Evolutionary conservation across 2,329 filamentous ascomycete species (phyloP).

Genomic region (Venturia oleaginea): DNA sequence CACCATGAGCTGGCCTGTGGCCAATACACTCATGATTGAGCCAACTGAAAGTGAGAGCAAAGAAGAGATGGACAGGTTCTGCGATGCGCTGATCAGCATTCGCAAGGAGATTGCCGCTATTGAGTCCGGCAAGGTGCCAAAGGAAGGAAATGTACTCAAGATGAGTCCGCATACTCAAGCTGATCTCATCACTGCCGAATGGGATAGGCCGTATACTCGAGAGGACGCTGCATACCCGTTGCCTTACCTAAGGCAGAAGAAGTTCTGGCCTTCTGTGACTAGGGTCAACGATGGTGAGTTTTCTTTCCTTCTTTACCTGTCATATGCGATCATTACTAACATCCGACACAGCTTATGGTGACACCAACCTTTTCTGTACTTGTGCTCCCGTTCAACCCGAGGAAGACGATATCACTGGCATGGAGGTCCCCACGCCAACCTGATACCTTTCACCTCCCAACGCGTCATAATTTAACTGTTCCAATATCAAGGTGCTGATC

Average conservation of each 20-base stretch:
- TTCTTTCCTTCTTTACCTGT: not conserved
- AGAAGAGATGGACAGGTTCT: slow-evolving; percentile 87
- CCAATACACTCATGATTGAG: slow-evolving; percentile 96
- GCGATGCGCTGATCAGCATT: slow-evolving; percentile 80
- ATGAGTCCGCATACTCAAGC: slow-evolving; percentile 78
- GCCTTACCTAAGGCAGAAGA: slow-evolving; percentile 79
- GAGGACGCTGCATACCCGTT: slow-evolving; percentile 83
- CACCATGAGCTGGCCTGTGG: slow-evolving; percentile 93
- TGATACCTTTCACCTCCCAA: not conserved
- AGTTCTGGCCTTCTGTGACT: slow-evolving; percentile 90
- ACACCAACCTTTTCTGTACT: slow-evolving; percentile 89
- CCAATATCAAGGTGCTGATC: not conserved
- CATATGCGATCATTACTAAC: slow-evolving; percentile 21
- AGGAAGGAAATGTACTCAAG: slow-evolving; percentile 75
- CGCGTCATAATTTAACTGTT: not conserved
- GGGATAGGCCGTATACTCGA: slow-evolving; percentile 72
- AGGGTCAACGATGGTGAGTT: slow-evolving; percentile 80
- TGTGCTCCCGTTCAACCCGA: slow-evolving; percentile 67
- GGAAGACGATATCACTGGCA: slow-evolving; percentile 7
- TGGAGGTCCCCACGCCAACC: slow-evolving; percentile 1
- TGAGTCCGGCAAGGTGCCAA: slow-evolving; percentile 68
- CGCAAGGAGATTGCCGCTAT: slow-evolving; percentile 74
- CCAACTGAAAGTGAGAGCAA: slow-evolving; percentile 91
- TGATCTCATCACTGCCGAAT: slow-evolving; percentile 63
- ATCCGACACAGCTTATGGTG: slow-evolving; percentile 60